phyloP scores from a whole-genome alignment of 441 rosid genomes.

The Erodium texanum region DNA sequence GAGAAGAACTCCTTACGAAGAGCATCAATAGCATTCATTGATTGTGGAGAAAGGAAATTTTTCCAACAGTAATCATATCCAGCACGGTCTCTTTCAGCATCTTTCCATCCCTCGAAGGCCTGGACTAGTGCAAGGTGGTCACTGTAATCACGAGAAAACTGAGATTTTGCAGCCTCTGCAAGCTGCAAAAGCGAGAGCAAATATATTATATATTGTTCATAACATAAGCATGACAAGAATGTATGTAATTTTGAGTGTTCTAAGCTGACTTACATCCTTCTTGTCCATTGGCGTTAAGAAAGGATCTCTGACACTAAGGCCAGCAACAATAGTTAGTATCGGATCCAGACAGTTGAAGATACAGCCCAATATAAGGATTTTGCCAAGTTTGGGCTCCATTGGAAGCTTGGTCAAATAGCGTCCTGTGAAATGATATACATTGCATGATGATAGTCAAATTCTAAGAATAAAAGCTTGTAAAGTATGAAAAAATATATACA shows the following conservation, averaged over 20 bases:
- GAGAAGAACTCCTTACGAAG: conserved; percentile 80
- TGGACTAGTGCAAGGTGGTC: conserved; percentile 99
- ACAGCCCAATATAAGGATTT: conserved; percentile 96
- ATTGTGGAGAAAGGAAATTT: conserved; percentile 89
- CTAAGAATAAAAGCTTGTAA: conserved; percentile 4
- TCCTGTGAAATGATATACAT: conserved; percentile 34
- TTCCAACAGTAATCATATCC: conserved; percentile 97
- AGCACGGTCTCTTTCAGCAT: conserved; percentile 86
- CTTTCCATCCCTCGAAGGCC: conserved; percentile 99
- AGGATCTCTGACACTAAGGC: conserved; percentile 96
- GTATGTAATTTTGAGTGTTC: background rate
- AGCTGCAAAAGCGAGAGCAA: conserved; percentile 37
- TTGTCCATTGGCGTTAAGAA: conserved; percentile 96
- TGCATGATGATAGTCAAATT: background rate
- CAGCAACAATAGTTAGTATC: conserved; percentile 78
- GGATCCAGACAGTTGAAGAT: conserved; percentile 92
- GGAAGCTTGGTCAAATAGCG: conserved; percentile 80
- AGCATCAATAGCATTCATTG: conserved; percentile 94
- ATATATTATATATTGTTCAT: background rate
- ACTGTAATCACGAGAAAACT: conserved; percentile 94
- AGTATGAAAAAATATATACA: conserved; percentile 24
- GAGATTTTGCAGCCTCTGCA: conserved; percentile 91
- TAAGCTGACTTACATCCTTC: conserved; percentile 62
- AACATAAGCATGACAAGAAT: background rate
- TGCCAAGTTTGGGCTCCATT: conserved; percentile 98